These are phyloP conservation scores for Mycena crocata DNA, from an alignment of 768 basidiomycete genomes.

Conservation along the genomic window DNA sequence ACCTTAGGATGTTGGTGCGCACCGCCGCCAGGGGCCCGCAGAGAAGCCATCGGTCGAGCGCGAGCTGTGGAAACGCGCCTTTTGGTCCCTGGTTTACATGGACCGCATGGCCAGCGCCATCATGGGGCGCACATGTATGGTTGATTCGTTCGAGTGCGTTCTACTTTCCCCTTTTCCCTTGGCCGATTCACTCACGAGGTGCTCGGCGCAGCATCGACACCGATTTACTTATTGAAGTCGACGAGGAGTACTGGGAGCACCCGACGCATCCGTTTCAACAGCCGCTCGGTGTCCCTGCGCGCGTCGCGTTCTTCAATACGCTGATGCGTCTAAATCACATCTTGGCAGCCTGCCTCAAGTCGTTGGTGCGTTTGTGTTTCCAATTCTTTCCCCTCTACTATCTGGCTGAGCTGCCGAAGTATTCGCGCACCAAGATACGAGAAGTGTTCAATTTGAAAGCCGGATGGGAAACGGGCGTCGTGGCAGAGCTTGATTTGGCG, in stretches of 20 bases:
- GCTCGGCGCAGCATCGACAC: slow-evolving; percentile 68
- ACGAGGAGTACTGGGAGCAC: slow-evolving; percentile 78
- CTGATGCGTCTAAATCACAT: too few species aligned
- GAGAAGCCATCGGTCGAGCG: slow-evolving; percentile 60
- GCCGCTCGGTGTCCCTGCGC: slow-evolving; percentile 65
- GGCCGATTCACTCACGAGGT: slow-evolving; percentile 2
- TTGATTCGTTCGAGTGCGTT: slow-evolving; percentile 80
- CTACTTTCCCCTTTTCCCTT: slow-evolving; percentile 1
- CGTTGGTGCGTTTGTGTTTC: too few species aligned
- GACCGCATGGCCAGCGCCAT: slow-evolving; percentile 62
- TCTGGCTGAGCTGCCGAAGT: slow-evolving; percentile 52
- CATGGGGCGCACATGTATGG: slow-evolving; percentile 74
- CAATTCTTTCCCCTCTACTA: not conserved
- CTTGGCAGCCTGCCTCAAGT: too few species aligned
- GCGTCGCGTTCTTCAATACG: slow-evolving; percentile 55
- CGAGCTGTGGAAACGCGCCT: slow-evolving; percentile 80
- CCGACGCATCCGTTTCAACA: slow-evolving; percentile 69
- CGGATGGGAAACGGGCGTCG: too few species aligned
- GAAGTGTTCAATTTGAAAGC: slow-evolving; percentile 61
- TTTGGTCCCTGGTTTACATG: slow-evolving; percentile 57
- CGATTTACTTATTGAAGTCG: slow-evolving; percentile 69
- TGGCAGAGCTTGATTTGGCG: too few species aligned
- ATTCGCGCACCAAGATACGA: slow-evolving; percentile 74
- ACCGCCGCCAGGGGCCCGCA: slow-evolving; percentile 52
- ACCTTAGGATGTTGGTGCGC: slow-evolving; percentile 82